phyloP scores from a whole-genome alignment of 768 basidiomycete species.

The Lentinula aciculospora region DNA sequence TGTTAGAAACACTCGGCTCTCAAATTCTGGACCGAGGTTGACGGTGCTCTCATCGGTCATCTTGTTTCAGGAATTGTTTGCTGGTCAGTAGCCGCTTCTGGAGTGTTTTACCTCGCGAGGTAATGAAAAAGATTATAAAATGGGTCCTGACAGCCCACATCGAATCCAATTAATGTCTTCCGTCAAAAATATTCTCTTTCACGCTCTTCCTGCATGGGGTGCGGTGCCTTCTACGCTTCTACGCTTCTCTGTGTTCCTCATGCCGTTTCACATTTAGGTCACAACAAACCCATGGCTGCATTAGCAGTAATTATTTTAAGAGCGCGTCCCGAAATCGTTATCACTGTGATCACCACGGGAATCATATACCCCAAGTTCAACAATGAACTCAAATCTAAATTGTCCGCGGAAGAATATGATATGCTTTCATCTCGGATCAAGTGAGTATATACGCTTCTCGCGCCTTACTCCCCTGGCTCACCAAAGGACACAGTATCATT shows the following conservation, averaged over 20 bases:
- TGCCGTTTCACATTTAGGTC: not conserved
- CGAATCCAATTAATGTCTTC: not conserved
- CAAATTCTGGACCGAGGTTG: no score
- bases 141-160: not conserved
- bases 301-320: not conserved
- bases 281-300: not conserved
- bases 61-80: no score
- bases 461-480: not conserved
- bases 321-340: slow-evolving; percentile 1
- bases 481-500: not conserved
- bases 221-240: not conserved
- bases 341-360: not conserved
- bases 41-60: no score
- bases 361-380: not conserved
- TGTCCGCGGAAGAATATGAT: not conserved
- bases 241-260: not conserved
- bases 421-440: not conserved
- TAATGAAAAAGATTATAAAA: no score
- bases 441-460: not conserved
- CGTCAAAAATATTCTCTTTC: not conserved
- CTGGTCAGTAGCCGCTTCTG: no score
- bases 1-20: no score
- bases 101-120: not conserved
- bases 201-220: not conserved
- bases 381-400: not conserved